These are phyloP conservation scores for Stephania cephalantha DNA, from an alignment of 164 flowering plant genomes.

Conservation along the genomic window DNA sequence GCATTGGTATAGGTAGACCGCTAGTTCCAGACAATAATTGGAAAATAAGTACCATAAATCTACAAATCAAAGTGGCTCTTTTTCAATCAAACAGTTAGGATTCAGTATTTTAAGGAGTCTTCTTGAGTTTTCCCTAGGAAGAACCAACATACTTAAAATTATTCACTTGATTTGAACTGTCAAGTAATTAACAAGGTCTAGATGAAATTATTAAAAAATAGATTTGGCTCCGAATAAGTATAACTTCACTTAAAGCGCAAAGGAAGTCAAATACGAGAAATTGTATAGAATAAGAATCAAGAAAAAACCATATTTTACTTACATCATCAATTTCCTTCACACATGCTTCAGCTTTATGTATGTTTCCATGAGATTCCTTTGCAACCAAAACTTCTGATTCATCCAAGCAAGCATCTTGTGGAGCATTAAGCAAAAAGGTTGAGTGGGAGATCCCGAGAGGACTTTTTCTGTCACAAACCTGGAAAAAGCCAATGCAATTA, in stretches of 20 bases:
- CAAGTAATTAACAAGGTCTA: neutral
- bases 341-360: slow-evolving; percentile 79
- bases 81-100: too few species aligned
- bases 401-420: slow-evolving; percentile 21
- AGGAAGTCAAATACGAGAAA: neutral
- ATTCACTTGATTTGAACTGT: neutral
- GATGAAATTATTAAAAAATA: neutral
- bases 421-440: slow-evolving; percentile 18
- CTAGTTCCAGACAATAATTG: too few species aligned
- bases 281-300: neutral
- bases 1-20: too few species aligned
- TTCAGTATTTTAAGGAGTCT: too few species aligned
- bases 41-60: too few species aligned
- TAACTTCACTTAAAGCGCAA: neutral
- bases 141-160: too few species aligned
- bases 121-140: too few species aligned
- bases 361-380: slow-evolving; percentile 46
- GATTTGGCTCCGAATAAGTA: neutral
- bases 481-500: slow-evolving; percentile 6
- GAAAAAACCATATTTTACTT: slow-evolving; percentile 24
- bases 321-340: slow-evolving; percentile 80
- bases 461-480: slow-evolving; percentile 29
- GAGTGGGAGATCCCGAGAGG: slow-evolving; percentile 15
- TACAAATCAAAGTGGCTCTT: too few species aligned
- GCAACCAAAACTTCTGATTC: slow-evolving; percentile 31